Evolutionary conservation across 2,329 filamentous ascomycete species (phyloP).

Genomic region (Paecilomyces sp.): DNA sequence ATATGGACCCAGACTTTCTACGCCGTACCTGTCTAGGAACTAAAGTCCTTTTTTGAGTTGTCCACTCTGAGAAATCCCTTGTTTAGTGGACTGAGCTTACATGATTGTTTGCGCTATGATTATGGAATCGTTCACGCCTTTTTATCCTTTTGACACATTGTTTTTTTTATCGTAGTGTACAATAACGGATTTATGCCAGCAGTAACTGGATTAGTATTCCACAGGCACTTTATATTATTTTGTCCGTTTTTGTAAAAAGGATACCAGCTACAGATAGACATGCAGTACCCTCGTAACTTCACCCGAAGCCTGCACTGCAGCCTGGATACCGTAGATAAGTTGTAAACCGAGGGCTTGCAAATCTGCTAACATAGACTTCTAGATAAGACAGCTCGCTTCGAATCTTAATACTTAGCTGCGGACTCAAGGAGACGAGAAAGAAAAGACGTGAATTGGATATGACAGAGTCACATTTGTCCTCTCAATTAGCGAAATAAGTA

Average conservation of each 20-base stretch:
- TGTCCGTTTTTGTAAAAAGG: no score
- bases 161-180: background rate
- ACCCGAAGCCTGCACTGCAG: background rate
- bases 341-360: background rate
- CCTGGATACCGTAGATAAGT: background rate
- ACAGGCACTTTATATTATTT: background rate
- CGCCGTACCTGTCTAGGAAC: background rate
- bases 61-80: background rate
- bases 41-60: background rate
- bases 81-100: background rate
- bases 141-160: background rate
- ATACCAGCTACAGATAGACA: no score
- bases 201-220: background rate
- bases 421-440: background rate
- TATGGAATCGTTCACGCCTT: background rate
- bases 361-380: background rate
- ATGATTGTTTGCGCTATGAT: background rate
- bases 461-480: constrained; percentile 31
- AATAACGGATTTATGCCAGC: background rate
- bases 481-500: constrained; percentile 29
- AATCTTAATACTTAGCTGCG: background rate
- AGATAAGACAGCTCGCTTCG: background rate
- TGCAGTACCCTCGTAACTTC: no score
- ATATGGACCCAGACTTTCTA: background rate
- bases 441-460: background rate